Conservation (phyloP, 164 flowering plant genomes). For the Liriodendron chinense region DNA sequence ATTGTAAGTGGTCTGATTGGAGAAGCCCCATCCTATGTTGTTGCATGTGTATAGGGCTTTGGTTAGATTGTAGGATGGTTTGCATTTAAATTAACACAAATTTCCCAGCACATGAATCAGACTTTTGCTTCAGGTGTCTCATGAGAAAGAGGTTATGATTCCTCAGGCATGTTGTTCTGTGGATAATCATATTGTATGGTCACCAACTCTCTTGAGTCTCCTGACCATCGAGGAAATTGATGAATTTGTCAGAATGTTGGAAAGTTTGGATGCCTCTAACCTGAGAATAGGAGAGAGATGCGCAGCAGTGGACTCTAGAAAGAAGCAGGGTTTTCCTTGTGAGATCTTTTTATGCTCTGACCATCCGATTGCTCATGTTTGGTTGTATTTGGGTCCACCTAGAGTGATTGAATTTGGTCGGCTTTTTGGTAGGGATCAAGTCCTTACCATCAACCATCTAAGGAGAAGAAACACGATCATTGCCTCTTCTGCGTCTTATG, state of each 20-base stretch:
- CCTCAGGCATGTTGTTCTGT: neutral
- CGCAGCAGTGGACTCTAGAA: neutral
- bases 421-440: neutral
- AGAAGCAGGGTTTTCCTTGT: too few species aligned
- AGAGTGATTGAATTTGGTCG: neutral
- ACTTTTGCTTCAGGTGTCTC: neutral
- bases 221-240: neutral
- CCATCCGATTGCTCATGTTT: neutral
- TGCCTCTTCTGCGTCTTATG: neutral
- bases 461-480: neutral
- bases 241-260: neutral
- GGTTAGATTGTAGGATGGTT: too few species aligned
- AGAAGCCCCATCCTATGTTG: too few species aligned
- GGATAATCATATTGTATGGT: neutral
- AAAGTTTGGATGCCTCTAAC: neutral
- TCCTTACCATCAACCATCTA: neutral
- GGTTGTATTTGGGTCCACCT: neutral
- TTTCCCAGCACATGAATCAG: too few species aligned
- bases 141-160: neutral
- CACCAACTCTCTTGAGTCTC: too few species aligned
- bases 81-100: too few species aligned
- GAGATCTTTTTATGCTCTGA: neutral
- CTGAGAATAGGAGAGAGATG: neutral
- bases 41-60: too few species aligned
- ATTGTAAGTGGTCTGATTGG: too few species aligned